Evolutionary conservation across 2,329 filamentous ascomycete genomes (phyloP).

Genomic region (Pseudocercospora eumusae): DNA sequence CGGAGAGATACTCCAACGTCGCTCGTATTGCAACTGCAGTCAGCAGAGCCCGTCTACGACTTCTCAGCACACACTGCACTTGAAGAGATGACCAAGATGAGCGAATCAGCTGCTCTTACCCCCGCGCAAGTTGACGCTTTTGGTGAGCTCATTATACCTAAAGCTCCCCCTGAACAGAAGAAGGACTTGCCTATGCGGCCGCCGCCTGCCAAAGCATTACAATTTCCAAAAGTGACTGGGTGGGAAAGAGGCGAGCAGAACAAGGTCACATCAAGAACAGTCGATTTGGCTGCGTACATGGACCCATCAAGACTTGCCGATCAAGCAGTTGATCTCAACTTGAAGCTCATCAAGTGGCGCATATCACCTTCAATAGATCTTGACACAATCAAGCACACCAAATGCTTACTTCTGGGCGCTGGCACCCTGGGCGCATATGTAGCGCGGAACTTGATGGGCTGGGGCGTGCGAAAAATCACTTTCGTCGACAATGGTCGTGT

Average conservation of each 20-base stretch:
- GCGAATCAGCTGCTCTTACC: slow-evolving; percentile 32
- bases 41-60: slow-evolving; percentile 48
- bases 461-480: slow-evolving; percentile 93
- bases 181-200: slow-evolving; percentile 19
- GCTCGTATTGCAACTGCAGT: slow-evolving; percentile 69
- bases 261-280: slow-evolving; percentile 75
- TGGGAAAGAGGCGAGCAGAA: slow-evolving; percentile 85
- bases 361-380: slow-evolving; percentile 86
- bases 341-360: slow-evolving; percentile 99
- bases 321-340: slow-evolving; percentile 90
- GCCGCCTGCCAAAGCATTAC: slow-evolving; percentile 44
- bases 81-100: slow-evolving; percentile 31
- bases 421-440: slow-evolving; percentile 95
- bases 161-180: slow-evolving; percentile 20
- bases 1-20: slow-evolving; percentile 79
- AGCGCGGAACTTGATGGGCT: slow-evolving; percentile 85
- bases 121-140: slow-evolving; percentile 37
- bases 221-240: slow-evolving; percentile 78
- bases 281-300: slow-evolving; percentile 89
- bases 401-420: slow-evolving; percentile 85
- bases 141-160: slow-evolving; percentile 36
- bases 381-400: slow-evolving; percentile 84
- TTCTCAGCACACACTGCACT: slow-evolving; percentile 29
- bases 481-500: slow-evolving; percentile 93
- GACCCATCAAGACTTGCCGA: slow-evolving; percentile 85